Evolutionary conservation across 345 rosid genomes (phyloP).

Genomic region (Arabidopsis arenosa): DNA sequence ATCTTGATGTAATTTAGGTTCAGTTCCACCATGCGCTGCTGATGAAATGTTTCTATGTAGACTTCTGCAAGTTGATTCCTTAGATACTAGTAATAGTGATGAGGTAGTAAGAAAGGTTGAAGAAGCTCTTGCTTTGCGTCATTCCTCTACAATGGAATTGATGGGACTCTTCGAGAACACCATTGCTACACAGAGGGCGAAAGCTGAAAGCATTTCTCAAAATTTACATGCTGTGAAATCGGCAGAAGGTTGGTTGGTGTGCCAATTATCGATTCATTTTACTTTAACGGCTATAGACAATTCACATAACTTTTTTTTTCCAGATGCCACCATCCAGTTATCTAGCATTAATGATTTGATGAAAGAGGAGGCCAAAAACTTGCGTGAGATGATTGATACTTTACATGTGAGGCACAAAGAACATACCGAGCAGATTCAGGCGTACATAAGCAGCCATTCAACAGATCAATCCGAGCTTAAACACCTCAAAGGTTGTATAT

Average conservation of each 20-base stretch:
- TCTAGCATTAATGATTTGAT: constrained; percentile 79
- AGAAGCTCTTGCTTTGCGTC: constrained; percentile 71
- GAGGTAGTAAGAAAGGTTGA: constrained; percentile 58
- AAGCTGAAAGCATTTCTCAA: constrained; percentile 58
- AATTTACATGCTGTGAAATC: constrained; percentile 52
- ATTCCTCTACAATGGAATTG: constrained; percentile 62
- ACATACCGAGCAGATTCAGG: constrained; percentile 57
- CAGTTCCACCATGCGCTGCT: constrained; percentile 69
- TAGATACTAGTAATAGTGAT: constrained; percentile 51
- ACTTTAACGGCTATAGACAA: neutral
- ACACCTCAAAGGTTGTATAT: constrained; percentile 67
- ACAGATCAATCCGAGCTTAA: constrained; percentile 74
- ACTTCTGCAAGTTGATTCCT: constrained; percentile 63
- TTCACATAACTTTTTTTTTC: constrained; percentile 6
- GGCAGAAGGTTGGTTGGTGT: constrained; percentile 70
- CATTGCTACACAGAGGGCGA: constrained; percentile 64
- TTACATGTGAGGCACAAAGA: constrained; percentile 74
- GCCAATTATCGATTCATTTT: constrained; percentile 18
- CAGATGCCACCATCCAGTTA: constrained; percentile 66
- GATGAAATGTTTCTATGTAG: constrained; percentile 87
- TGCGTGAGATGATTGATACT: constrained; percentile 63
- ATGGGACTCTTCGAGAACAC: constrained; percentile 72
- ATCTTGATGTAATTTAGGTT: constrained; percentile 53
- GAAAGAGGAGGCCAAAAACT: constrained; percentile 71
- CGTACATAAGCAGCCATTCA: constrained; percentile 56